Evolutionary conservation across 257 asterid genomes (phyloP).

Genomic region (Gentiana dahurica): DNA sequence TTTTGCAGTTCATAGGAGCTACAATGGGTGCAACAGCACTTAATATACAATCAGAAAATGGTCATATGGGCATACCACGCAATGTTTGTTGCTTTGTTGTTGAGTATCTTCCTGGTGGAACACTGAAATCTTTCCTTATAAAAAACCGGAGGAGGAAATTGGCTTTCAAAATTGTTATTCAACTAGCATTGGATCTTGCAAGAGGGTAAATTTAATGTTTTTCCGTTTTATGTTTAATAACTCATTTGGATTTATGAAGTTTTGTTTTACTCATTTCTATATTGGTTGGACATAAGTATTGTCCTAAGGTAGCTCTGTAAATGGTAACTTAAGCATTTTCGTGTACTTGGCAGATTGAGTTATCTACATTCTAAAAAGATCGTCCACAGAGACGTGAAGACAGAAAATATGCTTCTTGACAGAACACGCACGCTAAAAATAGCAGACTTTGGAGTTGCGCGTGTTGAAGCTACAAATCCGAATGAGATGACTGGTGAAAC

Average conservation of each 20-base stretch:
- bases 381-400: conserved; percentile 83
- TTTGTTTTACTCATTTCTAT: neutral
- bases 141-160: conserved; percentile 61
- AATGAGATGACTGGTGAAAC: conserved; percentile 96
- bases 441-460: conserved; percentile 95
- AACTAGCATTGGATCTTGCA: conserved; percentile 70
- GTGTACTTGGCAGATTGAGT: conserved; percentile 34
- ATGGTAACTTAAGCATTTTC: neutral
- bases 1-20: conserved; percentile 71
- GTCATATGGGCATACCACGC: conserved; percentile 48
- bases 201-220: conserved; percentile 39
- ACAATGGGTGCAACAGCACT: conserved; percentile 54
- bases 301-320: neutral
- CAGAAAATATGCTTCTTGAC: conserved; percentile 89
- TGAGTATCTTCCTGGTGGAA: conserved; percentile 76
- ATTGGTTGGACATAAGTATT: neutral
- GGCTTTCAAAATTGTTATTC: conserved; percentile 72
- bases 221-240: conserved; percentile 2
- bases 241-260: neutral
- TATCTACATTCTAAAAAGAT: conserved; percentile 74
- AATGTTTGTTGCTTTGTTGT: conserved; percentile 66
- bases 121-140: conserved; percentile 63
- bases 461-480: conserved; percentile 84
- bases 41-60: conserved; percentile 48
- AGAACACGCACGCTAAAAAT: conserved; percentile 53